Evolutionary conservation across 495 filamentous ascomycete species (phyloP).

Genomic region (Xylaria longipes): DNA sequence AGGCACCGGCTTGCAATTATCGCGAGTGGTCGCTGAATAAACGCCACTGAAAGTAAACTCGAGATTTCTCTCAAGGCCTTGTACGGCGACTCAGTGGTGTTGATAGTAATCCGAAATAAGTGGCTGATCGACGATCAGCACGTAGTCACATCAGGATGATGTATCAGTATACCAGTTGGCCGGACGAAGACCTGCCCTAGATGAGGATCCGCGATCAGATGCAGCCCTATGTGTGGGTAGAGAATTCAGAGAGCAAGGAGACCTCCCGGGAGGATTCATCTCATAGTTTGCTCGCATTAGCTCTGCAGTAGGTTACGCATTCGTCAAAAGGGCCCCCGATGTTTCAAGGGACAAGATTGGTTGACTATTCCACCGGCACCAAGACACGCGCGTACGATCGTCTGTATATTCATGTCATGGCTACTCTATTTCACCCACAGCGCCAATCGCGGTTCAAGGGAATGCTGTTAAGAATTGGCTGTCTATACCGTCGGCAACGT

Average conservation of each 20-base stretch:
- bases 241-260: background rate
- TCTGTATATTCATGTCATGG: background rate
- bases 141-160: constrained; percentile 2
- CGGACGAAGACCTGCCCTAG: background rate
- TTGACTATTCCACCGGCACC: background rate
- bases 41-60: background rate
- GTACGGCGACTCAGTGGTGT: background rate
- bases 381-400: background rate
- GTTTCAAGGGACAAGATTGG: background rate
- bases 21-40: background rate
- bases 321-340: background rate
- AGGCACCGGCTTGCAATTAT: background rate
- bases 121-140: background rate
- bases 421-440: constrained; percentile 2
- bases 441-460: constrained; percentile 5
- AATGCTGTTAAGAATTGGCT: background rate
- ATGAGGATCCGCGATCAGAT: constrained; percentile 11
- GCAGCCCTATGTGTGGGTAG: constrained; percentile 16
- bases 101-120: background rate
- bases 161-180: too few relatives aligned
- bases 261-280: constrained; percentile 7
- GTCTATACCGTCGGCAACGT: background rate
- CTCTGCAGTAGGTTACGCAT: constrained; percentile 7
- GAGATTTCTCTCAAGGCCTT: background rate
- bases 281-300: constrained; percentile 9